Evolutionary conservation across 2,329 filamentous ascomycete genomes (phyloP).

Genomic region (Cercospora citrullina): DNA sequence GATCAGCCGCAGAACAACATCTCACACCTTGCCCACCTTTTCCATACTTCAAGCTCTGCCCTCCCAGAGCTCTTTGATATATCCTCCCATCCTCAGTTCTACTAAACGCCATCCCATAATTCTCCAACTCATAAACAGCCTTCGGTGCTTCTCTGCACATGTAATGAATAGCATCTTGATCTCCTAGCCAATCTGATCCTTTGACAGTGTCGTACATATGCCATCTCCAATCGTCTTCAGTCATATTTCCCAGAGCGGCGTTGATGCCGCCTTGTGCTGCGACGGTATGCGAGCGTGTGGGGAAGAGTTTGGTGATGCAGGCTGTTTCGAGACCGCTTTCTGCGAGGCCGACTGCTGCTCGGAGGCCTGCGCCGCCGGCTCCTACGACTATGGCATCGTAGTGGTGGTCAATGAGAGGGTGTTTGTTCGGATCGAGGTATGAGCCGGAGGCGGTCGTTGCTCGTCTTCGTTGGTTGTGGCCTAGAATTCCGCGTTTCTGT

Average conservation of each 20-base stretch:
- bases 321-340: slow-evolving; percentile 66
- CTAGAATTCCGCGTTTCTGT: slow-evolving; percentile 28
- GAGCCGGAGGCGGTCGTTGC: slow-evolving; percentile 31
- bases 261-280: slow-evolving; percentile 68
- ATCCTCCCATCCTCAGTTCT: slow-evolving; percentile 48
- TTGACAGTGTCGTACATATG: slow-evolving; percentile 63
- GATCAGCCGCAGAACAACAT: slow-evolving; percentile 49
- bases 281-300: slow-evolving; percentile 63
- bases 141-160: slow-evolving; percentile 58
- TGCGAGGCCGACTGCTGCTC: slow-evolving; percentile 64
- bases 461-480: slow-evolving; percentile 32
- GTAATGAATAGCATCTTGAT: slow-evolving; percentile 62
- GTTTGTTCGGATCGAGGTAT: slow-evolving; percentile 55
- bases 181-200: slow-evolving; percentile 60
- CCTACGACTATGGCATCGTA: slow-evolving; percentile 65
- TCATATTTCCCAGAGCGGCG: slow-evolving; percentile 58
- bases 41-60: slow-evolving; percentile 50
- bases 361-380: slow-evolving; percentile 63
- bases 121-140: slow-evolving; percentile 57
- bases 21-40: slow-evolving; percentile 53
- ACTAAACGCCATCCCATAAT: slow-evolving; percentile 58
- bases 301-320: slow-evolving; percentile 64
- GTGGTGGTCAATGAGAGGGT: slow-evolving; percentile 94
- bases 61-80: slow-evolving; percentile 52
- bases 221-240: slow-evolving; percentile 59